phyloP scores from a whole-genome alignment of 2,329 filamentous ascomycete species.

The Aureobasidium sp. region DNA sequence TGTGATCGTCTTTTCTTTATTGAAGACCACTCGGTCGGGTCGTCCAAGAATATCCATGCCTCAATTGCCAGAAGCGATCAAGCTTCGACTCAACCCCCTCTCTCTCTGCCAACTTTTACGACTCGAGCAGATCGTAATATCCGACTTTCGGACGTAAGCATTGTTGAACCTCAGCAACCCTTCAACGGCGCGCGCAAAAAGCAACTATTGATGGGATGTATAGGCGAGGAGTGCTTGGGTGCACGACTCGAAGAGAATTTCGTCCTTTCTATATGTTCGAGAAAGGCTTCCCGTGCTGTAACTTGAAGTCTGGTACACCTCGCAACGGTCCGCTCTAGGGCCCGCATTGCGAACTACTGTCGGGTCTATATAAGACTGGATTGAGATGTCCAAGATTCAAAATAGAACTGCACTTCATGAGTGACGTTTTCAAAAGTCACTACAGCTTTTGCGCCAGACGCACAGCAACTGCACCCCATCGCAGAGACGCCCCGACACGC shows the following conservation, averaged over 20 bases:
- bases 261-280: constrained; percentile 1
- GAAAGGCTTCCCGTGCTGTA: constrained; percentile 8
- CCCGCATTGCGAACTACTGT: constrained; percentile 9
- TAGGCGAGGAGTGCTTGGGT: not conserved
- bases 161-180: not conserved
- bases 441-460: not conserved
- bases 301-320: constrained; percentile 12
- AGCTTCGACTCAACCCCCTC: not conserved
- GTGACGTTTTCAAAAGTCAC: not conserved
- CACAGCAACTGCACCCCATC: not conserved
- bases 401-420: constrained; percentile 13
- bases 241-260: not conserved
- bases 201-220: not conserved
- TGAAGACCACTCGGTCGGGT: not conserved
- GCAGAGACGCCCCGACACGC: not conserved
- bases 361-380: constrained; percentile 8
- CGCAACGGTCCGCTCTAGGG: constrained; percentile 14
- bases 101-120: constrained; percentile 1
- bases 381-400: constrained; percentile 9
- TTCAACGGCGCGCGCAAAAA: not conserved
- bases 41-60: constrained; percentile 2
- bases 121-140: constrained; percentile 5
- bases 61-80: not conserved
- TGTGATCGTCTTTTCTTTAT: constrained; percentile 1
- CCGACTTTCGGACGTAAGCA: constrained; percentile 8